Percentiles rank a stretch among this genome's conserved stretches.
These are phyloP conservation scores for Tylopilus cervinicoccineus DNA, from an alignment of 768 basidiomycete genomes.

Conservation along the genomic window DNA sequence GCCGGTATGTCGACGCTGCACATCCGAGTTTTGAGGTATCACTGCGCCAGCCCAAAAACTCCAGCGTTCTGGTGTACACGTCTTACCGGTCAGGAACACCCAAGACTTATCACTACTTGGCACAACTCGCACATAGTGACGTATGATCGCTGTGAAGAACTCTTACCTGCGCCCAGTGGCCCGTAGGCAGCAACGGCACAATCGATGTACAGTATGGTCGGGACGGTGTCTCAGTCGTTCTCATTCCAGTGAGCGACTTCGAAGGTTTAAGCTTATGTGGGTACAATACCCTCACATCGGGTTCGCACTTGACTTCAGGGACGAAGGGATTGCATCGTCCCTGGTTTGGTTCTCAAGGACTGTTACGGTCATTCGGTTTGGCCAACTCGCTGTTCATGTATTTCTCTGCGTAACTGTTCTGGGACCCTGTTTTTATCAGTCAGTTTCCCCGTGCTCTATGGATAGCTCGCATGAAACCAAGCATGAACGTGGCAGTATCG, in stretches of 20 bases:
- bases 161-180: slow-evolving; percentile 62
- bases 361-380: slow-evolving; percentile 9
- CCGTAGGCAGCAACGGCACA: slow-evolving; percentile 61
- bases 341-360: background rate
- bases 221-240: slow-evolving; percentile 59
- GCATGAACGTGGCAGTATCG: background rate
- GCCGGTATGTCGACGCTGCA: slow-evolving; percentile 39
- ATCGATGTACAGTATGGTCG: slow-evolving; percentile 58
- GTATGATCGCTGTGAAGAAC: slow-evolving; percentile 36
- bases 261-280: slow-evolving; percentile 38
- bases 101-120: slow-evolving; percentile 35
- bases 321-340: background rate
- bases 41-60: slow-evolving; percentile 47
- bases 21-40: background rate
- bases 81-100: slow-evolving; percentile 46
- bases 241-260: slow-evolving; percentile 40
- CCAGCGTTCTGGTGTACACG: slow-evolving; percentile 55
- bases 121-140: background rate
- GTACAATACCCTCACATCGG: background rate
- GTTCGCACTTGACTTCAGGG: slow-evolving; percentile 6
- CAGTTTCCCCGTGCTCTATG: background rate
- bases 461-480: background rate
- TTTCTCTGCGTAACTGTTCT: background rate
- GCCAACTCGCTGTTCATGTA: slow-evolving; percentile 1
- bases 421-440: background rate